Evolutionary conservation across 495 filamentous ascomycete genomes (phyloP), one percentile per base, ranked within the genome.

Genomic region (Cercophora newfieldiana): DNA sequence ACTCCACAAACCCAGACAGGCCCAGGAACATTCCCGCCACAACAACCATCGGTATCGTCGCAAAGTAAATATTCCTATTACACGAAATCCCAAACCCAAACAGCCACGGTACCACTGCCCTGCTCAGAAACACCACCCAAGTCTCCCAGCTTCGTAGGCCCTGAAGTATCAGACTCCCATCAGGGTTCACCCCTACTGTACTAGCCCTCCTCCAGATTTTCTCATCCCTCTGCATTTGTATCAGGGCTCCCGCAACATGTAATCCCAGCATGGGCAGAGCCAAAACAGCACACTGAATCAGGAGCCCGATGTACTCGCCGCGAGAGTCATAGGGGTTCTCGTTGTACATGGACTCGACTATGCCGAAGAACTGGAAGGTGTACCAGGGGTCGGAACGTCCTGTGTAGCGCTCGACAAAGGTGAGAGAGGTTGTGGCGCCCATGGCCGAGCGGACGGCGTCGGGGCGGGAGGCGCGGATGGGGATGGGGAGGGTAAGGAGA

Each of bases 41-140:
- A 0, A 26, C 47, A 8, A 63, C 19, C 28, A 26, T 16, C 5
- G 50, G 50, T 7, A 57, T 1, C 22, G 26, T 25, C 21, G 30
- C 50, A 26, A 63, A 29, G 31, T 55, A 24, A 7, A 48, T 7
- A 4, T n/a, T 28, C 26, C 10, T 33, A 31, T 63, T 63, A 26
- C 49, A 56, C 37, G 26, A 28, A 22, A 63, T n/a, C 28, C 48
- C 61, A 21, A 18, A 28, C 4, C 61, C 48, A 25, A 63, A 63
- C 0, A 63, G n/a, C 61, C 61, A 63, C 26, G 61, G 61, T 19
- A 63, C 51, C 10, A 44, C 19, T 16, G 31, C 51, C 50, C 55
- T 54, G 61, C 18, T n/a, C 7, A 47, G 26, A 44, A 63, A 63
- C 8, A 63, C 29, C 19, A 54, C 50, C 18, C 18, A 12, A 14